phyloP scores from a whole-genome alignment of 1,284 basidiomycete species.

The Heterobasidion annosum region DNA sequence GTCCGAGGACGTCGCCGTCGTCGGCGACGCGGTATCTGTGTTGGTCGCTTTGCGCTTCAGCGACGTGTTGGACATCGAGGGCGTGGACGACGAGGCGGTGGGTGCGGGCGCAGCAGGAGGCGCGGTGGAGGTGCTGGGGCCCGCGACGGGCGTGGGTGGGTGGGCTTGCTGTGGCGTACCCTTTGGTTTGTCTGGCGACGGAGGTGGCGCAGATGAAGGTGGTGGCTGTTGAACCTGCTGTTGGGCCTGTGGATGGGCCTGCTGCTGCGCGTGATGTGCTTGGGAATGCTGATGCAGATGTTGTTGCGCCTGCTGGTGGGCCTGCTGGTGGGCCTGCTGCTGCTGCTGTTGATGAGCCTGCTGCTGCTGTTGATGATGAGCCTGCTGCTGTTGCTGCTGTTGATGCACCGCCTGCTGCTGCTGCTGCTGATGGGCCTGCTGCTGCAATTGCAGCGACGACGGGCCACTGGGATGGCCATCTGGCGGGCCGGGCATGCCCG shows the following conservation, averaged over 20 bases:
- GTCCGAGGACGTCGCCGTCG: slow-evolving; percentile 31
- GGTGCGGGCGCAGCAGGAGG: slow-evolving; percentile 21
- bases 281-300: slow-evolving; percentile 2
- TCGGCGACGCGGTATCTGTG: slow-evolving; percentile 42
- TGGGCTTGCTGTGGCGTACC: slow-evolving; percentile 30
- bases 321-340: background rate
- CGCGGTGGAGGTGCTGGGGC: slow-evolving; percentile 20
- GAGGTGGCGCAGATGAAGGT: slow-evolving; percentile 6
- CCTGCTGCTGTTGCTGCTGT: background rate
- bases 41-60: slow-evolving; percentile 54
- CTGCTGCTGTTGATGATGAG: background rate
- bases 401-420: background rate
- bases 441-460: background rate
- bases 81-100: slow-evolving; percentile 23
- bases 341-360: background rate
- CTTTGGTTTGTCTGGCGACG: slow-evolving; percentile 23
- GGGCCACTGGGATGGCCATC: background rate
- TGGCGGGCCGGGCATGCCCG: background rate
- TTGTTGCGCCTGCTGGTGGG: background rate
- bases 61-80: slow-evolving; percentile 41
- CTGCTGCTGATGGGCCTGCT: background rate
- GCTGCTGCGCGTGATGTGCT: slow-evolving; percentile 4
- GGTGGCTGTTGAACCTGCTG: slow-evolving; percentile 22
- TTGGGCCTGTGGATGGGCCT: slow-evolving; percentile 32
- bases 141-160: slow-evolving; percentile 30